Evolutionary conservation across 495 filamentous ascomycete species (phyloP).

Genomic region (Lasiosphaeria miniovina): DNA sequence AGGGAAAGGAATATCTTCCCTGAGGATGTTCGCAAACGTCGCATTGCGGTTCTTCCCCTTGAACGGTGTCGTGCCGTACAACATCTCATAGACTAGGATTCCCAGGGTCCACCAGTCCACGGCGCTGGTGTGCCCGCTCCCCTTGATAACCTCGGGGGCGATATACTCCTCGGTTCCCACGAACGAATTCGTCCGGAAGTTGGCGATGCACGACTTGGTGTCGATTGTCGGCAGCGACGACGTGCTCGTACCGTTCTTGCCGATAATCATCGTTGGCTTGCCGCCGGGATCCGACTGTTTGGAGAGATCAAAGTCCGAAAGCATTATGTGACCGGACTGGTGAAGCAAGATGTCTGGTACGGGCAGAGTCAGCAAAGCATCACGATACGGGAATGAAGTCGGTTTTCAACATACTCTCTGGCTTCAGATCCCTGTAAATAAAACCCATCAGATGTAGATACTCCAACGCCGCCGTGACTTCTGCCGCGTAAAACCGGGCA

Average conservation of each 20-base stretch:
- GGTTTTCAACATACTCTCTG: slow-evolving; percentile 71
- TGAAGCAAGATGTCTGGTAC: slow-evolving; percentile 86
- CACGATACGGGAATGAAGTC: not conserved
- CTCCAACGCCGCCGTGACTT: slow-evolving; percentile 96
- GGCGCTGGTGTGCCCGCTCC: slow-evolving; percentile 94
- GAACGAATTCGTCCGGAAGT: slow-evolving; percentile 98
- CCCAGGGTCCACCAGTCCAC: slow-evolving; percentile 99
- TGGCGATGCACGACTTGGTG: slow-evolving; percentile 96
- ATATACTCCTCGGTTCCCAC: slow-evolving; percentile 99
- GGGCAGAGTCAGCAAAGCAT: slow-evolving; percentile 13
- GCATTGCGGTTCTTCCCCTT: slow-evolving; percentile 99
- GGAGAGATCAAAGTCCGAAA: slow-evolving; percentile 97
- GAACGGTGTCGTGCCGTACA: slow-evolving; percentile 98
- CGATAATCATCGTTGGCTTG: slow-evolving; percentile 94
- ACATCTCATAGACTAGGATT: slow-evolving; percentile 96
- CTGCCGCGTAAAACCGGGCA: slow-evolving; percentile 93
- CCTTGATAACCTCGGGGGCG: slow-evolving; percentile 97
- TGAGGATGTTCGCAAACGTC: slow-evolving; percentile 94
- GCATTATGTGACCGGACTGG: slow-evolving; percentile 98
- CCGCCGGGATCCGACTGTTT: slow-evolving; percentile 97
- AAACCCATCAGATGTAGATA: slow-evolving; percentile 99
- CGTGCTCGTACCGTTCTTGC: slow-evolving; percentile 73
- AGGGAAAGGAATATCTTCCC: slow-evolving; percentile 92
- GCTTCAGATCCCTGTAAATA: slow-evolving; percentile 96
- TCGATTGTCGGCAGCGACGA: slow-evolving; percentile 90